phyloP scores from a whole-genome alignment of 2,329 filamentous ascomycete genomes.

The Colletotrichum eleusines region DNA sequence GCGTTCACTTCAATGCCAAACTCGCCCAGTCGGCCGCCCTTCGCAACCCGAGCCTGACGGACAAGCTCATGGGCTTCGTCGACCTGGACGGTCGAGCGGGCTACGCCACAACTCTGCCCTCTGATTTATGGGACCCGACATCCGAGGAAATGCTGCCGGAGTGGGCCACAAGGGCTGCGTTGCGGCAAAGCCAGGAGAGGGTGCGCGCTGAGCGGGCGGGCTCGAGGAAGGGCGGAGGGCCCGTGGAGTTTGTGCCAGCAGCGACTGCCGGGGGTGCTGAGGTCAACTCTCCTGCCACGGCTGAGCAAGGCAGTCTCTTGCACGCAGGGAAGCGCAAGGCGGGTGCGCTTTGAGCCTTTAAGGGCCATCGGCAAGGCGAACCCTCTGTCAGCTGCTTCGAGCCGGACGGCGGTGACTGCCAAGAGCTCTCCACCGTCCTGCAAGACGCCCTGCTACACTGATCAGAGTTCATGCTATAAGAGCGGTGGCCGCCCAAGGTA shows the following conservation, averaged over 20 bases:
- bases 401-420: not conserved
- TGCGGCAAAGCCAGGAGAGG: constrained; percentile 63
- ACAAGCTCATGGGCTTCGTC: constrained; percentile 79
- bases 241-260: constrained; percentile 64
- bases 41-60: constrained; percentile 78
- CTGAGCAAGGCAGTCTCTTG: constrained; percentile 44
- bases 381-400: not conserved
- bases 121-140: constrained; percentile 68
- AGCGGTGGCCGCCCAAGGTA: not conserved
- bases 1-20: constrained; percentile 82
- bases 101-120: constrained; percentile 72
- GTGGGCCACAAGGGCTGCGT: constrained; percentile 63
- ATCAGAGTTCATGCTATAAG: not conserved
- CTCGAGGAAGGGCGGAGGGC: constrained; percentile 55
- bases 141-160: constrained; percentile 60
- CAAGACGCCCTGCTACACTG: not conserved
- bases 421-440: not conserved
- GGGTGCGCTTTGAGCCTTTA: constrained; percentile 37
- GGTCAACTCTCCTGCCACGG: constrained; percentile 33
- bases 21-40: constrained; percentile 75
- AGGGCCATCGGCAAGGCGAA: not conserved
- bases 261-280: constrained; percentile 24
- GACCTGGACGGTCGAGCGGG: constrained; percentile 63
- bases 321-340: constrained; percentile 52
- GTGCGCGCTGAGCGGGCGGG: constrained; percentile 59